phyloP scores from a whole-genome alignment of 2,329 filamentous ascomycete genomes.

The Aaosphaeria arxii region DNA sequence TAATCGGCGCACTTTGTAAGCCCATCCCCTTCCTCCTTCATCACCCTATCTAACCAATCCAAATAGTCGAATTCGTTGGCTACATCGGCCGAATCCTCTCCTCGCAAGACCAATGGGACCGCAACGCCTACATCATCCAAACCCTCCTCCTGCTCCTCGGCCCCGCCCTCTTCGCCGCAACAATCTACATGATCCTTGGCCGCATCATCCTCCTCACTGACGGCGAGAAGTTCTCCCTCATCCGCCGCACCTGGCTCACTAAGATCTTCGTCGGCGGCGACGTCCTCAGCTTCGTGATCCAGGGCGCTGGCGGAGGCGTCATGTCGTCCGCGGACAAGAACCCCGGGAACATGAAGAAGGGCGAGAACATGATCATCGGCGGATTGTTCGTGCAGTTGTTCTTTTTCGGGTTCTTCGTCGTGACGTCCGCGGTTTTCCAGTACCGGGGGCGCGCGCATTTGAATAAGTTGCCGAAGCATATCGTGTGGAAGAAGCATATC shows the following conservation, averaged over 20 bases:
- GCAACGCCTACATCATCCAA: constrained; percentile 43
- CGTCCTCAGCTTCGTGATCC: constrained; percentile 43
- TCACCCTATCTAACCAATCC: background rate
- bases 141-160: constrained; percentile 45
- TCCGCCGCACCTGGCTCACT: constrained; percentile 40
- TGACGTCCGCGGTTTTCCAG: constrained; percentile 12
- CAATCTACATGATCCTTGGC: constrained; percentile 49
- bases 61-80: constrained; percentile 49
- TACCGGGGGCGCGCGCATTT: constrained; percentile 1
- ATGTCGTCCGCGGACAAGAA: constrained; percentile 23
- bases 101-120: constrained; percentile 22
- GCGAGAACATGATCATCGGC: constrained; percentile 43
- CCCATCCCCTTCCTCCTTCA: constrained; percentile 1
- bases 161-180: constrained; percentile 49
- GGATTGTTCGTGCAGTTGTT: constrained; percentile 47
- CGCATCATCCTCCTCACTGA: constrained; percentile 41
- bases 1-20: constrained; percentile 53
- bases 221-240: constrained; percentile 37
- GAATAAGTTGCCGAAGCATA: constrained; percentile 2
- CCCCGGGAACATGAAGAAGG: constrained; percentile 18
- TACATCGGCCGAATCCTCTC: constrained; percentile 47
- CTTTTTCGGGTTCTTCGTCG: constrained; percentile 49
- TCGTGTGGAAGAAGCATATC: constrained; percentile 34
- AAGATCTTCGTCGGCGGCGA: constrained; percentile 47
- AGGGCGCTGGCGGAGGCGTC: constrained; percentile 42